Conservation (phyloP, 1,284 basidiomycete genomes). For the Neonothopanus nambi region DNA sequence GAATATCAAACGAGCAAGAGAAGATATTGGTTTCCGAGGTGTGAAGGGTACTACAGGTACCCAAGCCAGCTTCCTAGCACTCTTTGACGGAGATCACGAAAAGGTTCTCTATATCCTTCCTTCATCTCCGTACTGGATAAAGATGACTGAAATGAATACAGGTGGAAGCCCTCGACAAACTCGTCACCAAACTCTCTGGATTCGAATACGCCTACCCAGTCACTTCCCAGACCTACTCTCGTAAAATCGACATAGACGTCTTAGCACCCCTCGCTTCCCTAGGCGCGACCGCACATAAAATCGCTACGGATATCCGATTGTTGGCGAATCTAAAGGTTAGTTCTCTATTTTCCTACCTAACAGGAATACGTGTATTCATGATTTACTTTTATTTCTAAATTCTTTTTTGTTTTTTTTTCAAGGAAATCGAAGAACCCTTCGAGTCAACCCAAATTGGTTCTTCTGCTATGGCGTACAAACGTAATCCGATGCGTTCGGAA, state of each 20-base stretch:
- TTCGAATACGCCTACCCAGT: conserved; percentile 97
- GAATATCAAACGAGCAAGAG: conserved; percentile 87
- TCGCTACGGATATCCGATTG: conserved; percentile 93
- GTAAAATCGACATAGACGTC: conserved; percentile 96
- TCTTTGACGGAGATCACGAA: conserved; percentile 94
- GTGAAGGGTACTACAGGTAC: conserved; percentile 99
- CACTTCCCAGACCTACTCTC: conserved; percentile 97
- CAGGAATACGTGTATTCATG: not conserved
- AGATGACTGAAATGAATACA: conserved; percentile 24
- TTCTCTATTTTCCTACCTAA: not conserved
- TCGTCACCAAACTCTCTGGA: conserved; percentile 88
- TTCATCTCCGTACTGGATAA: not conserved
- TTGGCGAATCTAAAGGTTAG: conserved; percentile 87
- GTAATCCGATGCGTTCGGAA: conserved; percentile 99
- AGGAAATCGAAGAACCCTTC: conserved; percentile 99
- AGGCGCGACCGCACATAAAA: conserved; percentile 96
- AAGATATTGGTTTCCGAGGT: conserved; percentile 96
- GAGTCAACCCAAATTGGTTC: conserved; percentile 99
- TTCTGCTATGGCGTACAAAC: conserved; percentile 99
- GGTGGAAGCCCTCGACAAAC: conserved; percentile 89
- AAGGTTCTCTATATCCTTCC: conserved; percentile 59
- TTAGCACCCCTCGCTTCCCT: conserved; percentile 88
- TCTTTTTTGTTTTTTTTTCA: not conserved
- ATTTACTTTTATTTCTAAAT: no score
- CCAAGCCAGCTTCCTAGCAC: conserved; percentile 91